Base-by-base conservation (phyloP, 2,329 filamentous ascomycete species). In the Aspergillus sp. region DNA sequence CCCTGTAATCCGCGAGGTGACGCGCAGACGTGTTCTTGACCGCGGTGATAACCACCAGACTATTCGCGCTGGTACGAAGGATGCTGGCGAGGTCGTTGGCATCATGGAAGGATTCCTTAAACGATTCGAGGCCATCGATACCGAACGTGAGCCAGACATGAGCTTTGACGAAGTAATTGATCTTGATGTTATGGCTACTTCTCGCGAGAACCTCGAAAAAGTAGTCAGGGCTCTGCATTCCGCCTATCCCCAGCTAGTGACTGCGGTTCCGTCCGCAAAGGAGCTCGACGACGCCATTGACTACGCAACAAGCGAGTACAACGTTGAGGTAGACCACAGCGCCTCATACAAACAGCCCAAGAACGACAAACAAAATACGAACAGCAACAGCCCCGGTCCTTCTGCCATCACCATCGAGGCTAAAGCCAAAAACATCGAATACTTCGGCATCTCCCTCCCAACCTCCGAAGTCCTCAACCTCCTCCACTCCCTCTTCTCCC, bases 31-130 rank as follows among this genome's bases (percentile, higher is more conserved):
- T 49, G 91, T 99, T 1, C 78, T 97, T 18, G 83, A 85, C 5
- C 89, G 95, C 20, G 95, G 95, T 13, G 92, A 99, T 73, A 98
- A 98, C 68, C 95, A 99, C 73, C 95, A 99, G 76, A 99, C 95
- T 0, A 98, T 99, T 58, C 92, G 95, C 68, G 93, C 93, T 11
- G 81, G 78, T n/a, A 89, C 85, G 45, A 89, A 90, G 55, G 84
- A 89, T 44, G 76, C 81, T 47, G 77, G 82, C 17, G 93, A 96
- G 72, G 90, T 95, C 55, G 80, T 95, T 47, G 85, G 85, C 5
- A 96, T 99, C 66, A 98, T 99, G 95, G 90, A 97, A 66, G 91
- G 91, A 3, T 99, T 99, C 75, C 81, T 99, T 63, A 75, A 84
- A 12, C 86, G 95, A 36, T 98, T 96, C 70, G 89, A 99, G 76